Evolutionary conservation across 2,329 filamentous ascomycete genomes (phyloP).

Genomic region (Trichophyton verrucosum): DNA sequence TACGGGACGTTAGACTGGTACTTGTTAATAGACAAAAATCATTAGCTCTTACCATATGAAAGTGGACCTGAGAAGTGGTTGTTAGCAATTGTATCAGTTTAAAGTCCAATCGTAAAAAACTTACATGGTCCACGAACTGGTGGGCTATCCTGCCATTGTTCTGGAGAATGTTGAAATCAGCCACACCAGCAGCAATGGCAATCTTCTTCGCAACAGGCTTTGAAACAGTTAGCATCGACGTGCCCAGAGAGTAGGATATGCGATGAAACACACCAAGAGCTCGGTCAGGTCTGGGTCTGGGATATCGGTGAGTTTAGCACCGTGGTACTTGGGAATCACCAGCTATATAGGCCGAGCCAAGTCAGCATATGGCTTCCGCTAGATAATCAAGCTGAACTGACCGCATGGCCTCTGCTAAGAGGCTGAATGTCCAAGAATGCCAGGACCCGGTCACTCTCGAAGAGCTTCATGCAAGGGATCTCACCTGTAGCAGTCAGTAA

Average conservation of each 20-base stretch:
- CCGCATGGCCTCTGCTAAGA: slow-evolving; percentile 75
- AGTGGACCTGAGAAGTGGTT: slow-evolving; percentile 54
- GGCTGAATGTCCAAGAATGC: slow-evolving; percentile 96
- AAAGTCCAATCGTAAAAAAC: slow-evolving; percentile 22
- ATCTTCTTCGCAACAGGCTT: slow-evolving; percentile 78
- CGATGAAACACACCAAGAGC: slow-evolving; percentile 51
- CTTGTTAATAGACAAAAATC: no score
- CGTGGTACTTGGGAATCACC: slow-evolving; percentile 91
- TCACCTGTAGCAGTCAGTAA: slow-evolving; percentile 51
- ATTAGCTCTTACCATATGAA: slow-evolving; percentile 62
- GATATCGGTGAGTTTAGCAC: slow-evolving; percentile 80
- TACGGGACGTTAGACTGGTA: slow-evolving; percentile 22
- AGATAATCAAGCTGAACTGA: slow-evolving; percentile 34
- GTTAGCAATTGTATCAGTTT: neutral
- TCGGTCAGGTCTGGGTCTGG: slow-evolving; percentile 78
- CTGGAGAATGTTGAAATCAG: slow-evolving; percentile 86
- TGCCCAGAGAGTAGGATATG: no score
- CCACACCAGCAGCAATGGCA: slow-evolving; percentile 59
- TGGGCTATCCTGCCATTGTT: slow-evolving; percentile 91
- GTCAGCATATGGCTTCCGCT: neutral
- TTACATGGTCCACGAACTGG: slow-evolving; percentile 82
- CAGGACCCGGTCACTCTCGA: slow-evolving; percentile 82
- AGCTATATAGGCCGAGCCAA: slow-evolving; percentile 46
- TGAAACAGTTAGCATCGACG: neutral
- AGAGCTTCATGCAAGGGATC: slow-evolving; percentile 92